These are phyloP conservation scores for Solanum phureja DNA, from an alignment of 257 asterid genomes.

Conservation along the genomic window DNA sequence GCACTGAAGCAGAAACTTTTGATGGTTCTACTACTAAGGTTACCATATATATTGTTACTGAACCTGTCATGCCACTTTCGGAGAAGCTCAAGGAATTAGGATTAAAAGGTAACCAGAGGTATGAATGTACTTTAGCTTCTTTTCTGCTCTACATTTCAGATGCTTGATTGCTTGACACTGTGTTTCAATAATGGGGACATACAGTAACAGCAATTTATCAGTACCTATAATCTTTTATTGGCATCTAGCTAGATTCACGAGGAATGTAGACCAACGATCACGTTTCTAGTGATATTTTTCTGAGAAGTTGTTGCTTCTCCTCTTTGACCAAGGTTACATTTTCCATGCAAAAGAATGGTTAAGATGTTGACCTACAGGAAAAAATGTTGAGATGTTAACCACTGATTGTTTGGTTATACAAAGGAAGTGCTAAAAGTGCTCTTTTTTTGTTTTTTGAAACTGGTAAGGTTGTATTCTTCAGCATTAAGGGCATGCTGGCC, in stretches of 20 bases:
- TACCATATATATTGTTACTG: conserved; percentile 86
- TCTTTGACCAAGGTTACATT: not conserved
- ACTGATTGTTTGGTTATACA: not conserved
- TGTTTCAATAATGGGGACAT: not conserved
- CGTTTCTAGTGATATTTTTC: not conserved
- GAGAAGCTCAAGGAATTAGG: conserved; percentile 95
- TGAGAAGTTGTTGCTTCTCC: not conserved
- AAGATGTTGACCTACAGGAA: not conserved
- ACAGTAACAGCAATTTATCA: not conserved
- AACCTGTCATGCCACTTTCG: conserved; percentile 92
- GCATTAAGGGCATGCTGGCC: no score
- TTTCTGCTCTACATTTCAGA: not conserved
- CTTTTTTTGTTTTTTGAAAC: no score
- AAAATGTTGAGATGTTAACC: not conserved
- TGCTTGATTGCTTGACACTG: not conserved
- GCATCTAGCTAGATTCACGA: not conserved
- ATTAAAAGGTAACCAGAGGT: conserved; percentile 83
- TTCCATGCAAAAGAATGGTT: not conserved
- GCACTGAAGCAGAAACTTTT: conserved; percentile 77
- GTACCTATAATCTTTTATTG: not conserved
- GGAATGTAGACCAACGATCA: not conserved
- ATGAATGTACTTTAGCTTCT: conserved; percentile 4
- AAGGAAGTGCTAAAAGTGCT: not conserved
- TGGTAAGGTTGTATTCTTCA: no score
- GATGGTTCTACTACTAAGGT: conserved; percentile 79